These are phyloP conservation scores for Podochytrium sp. DNA, from an alignment of 192 early-diverging fungal species.

Conservation along the genomic window DNA sequence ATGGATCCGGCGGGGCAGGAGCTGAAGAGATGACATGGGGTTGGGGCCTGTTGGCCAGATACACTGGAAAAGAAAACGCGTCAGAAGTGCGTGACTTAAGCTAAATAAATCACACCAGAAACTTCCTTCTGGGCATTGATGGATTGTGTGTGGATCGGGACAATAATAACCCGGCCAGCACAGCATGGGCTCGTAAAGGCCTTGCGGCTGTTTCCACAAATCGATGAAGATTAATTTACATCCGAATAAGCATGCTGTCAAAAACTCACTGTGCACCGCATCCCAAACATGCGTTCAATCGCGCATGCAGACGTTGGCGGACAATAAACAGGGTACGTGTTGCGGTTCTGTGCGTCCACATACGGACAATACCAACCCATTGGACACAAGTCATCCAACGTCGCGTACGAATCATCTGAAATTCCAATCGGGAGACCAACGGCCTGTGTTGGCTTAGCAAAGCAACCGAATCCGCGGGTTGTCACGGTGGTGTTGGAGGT, in stretches of 20 bases:
- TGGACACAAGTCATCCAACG: slow-evolving; percentile 1
- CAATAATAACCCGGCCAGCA: slow-evolving; percentile 45
- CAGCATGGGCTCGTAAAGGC: slow-evolving; percentile 38
- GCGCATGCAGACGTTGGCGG: slow-evolving; percentile 36
- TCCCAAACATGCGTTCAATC: slow-evolving; percentile 25
- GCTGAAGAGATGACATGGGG: background rate
- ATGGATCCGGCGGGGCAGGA: slow-evolving; percentile 18
- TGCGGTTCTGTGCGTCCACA: background rate
- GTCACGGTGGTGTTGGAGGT: background rate
- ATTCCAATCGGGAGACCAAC: slow-evolving; percentile 20
- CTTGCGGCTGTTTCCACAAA: slow-evolving; percentile 31
- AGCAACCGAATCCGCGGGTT: slow-evolving; percentile 37
- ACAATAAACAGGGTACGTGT: slow-evolving; percentile 35
- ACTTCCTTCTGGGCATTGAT: slow-evolving; percentile 13
- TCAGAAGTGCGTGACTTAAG: background rate
- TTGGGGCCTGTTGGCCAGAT: slow-evolving; percentile 2
- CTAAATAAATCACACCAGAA: background rate
- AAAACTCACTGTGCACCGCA: slow-evolving; percentile 11
- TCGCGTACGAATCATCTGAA: background rate
- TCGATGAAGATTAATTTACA: background rate
- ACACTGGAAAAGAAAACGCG: background rate
- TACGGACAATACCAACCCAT: slow-evolving; percentile 42
- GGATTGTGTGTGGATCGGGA: slow-evolving; percentile 35
- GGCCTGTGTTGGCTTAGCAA: background rate
- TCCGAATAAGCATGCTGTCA: background rate